Evolutionary conservation across 2,329 filamentous ascomycete genomes (phyloP), one percentile per base, ranked within the genome.

Genomic region (Acephala macrosclerotiorum): DNA sequence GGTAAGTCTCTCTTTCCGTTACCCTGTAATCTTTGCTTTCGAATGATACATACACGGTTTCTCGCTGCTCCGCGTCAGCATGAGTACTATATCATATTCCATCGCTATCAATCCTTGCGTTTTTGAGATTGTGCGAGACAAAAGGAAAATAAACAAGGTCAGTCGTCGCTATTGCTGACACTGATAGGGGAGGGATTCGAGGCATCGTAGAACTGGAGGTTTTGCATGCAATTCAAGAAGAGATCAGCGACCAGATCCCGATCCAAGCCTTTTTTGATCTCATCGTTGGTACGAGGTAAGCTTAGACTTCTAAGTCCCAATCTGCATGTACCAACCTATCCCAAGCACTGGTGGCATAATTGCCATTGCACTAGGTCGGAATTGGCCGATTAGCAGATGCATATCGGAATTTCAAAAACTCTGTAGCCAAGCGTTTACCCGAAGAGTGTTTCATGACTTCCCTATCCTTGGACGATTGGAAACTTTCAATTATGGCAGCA

Each of bases 211-310:
- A 63, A 25, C 51, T 63, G 1, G 53, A 57, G 38, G 20, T 63
- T 18, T n/a, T 63, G 22, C 18, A 29, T 14, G 7, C 11, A 12
- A 58, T 63, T 16, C 22, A 55, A n/a, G 22, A 57, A 18, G n/a
- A 22, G 11, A 5, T 35, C 8, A 6, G 45, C 3, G 14, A 7
- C 3, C 22, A 14, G 3, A 58, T 63, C 2, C 53, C 38, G 4
- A 57, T 63, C 25, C 60, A 25, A 8, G 11, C 36, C 35, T 63
- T 63, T 20, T 63, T 63, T 35, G 60, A 63, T 18, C 38, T 63
- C 1, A 58, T 58, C 29, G 29, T 63, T 20, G 60, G 60, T 9
- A 63, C 51, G n/a, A 58, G 60, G 51, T 51, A n/a, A 20, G n/a
- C 6, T 6, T 12, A 26, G 2, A 26, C n/a, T 20, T n/a, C n/a